Conservation (phyloP, 225 moss, liverwort and hornwort genomes). For the Pseudisothecium myosuroides region DNA sequence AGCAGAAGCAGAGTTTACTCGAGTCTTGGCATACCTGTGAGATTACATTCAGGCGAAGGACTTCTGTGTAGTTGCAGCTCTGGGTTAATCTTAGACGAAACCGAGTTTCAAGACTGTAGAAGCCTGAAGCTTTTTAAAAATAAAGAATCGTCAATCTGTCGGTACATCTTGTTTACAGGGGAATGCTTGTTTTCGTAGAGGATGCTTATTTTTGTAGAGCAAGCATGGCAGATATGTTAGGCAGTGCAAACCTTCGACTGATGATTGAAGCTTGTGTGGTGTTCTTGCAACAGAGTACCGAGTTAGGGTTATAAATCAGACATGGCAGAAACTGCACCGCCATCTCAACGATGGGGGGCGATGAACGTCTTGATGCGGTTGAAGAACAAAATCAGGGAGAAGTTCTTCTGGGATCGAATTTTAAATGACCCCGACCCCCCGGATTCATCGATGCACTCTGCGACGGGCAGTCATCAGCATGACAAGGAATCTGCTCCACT, state of each 20-base stretch:
- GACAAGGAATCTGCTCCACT: background rate
- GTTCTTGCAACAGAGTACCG: background rate
- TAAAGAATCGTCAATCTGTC: background rate
- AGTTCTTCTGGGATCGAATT: background rate
- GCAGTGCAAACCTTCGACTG: background rate
- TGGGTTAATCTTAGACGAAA: background rate
- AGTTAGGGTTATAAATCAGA: background rate
- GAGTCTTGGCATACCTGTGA: background rate
- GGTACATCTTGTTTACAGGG: background rate
- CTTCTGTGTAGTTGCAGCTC: background rate
- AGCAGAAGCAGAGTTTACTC: background rate
- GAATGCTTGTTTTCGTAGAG: background rate
- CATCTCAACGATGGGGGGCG: conserved; percentile 8
- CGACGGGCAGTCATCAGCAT: background rate
- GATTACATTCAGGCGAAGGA: background rate
- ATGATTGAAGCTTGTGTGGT: background rate
- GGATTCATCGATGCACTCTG: background rate
- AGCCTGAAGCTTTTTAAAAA: background rate
- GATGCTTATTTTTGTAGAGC: background rate
- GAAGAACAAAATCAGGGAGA: conserved; percentile 2
- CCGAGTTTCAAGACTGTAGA: background rate
- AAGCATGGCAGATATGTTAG: background rate
- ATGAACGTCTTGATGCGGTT: conserved; percentile 19
- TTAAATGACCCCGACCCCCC: background rate
- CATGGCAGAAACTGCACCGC: background rate